Percentiles rank a stretch among this genome's conserved stretches.
Evolutionary conservation across 148 eudicot genomes (phyloP).

Genomic region (Salicornia ramosissima): DNA sequence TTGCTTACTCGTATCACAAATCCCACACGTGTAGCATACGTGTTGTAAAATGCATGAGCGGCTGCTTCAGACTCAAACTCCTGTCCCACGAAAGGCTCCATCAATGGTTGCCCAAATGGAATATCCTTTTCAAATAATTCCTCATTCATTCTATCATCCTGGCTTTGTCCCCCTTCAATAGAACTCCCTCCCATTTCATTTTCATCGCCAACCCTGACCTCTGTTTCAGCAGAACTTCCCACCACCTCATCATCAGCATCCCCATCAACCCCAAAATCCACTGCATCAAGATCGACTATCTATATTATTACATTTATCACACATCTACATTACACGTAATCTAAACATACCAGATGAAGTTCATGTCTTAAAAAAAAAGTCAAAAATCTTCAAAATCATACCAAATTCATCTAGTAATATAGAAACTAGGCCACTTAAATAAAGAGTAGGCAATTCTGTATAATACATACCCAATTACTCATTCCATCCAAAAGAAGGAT

Average conservation of each 20-base stretch:
- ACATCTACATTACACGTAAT: background rate
- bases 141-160: conserved; percentile 49
- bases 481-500: too few relatives aligned
- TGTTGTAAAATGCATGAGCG: conserved; percentile 88
- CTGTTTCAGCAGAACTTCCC: conserved; percentile 56
- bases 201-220: conserved; percentile 48
- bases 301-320: background rate
- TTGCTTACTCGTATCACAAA: conserved; percentile 89
- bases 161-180: conserved; percentile 46
- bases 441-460: too few relatives aligned
- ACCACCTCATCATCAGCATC: conserved; percentile 65
- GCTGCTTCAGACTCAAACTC: conserved; percentile 95
- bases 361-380: background rate
- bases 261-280: conserved; percentile 70
- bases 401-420: background rate
- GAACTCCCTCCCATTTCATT: conserved; percentile 69
- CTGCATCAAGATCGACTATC: conserved; percentile 33
- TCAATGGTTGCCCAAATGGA: conserved; percentile 35
- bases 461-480: too few relatives aligned
- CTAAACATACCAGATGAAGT: background rate
- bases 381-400: background rate
- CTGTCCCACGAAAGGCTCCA: conserved; percentile 85
- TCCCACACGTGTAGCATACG: conserved; percentile 77
- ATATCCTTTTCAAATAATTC: conserved; percentile 47
- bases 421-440: background rate